Percentiles rank a stretch among this genome's conserved stretches.
Conservation (phyloP, 192 early-diverging fungal species). For the Coemansia nantahalensis region DNA sequence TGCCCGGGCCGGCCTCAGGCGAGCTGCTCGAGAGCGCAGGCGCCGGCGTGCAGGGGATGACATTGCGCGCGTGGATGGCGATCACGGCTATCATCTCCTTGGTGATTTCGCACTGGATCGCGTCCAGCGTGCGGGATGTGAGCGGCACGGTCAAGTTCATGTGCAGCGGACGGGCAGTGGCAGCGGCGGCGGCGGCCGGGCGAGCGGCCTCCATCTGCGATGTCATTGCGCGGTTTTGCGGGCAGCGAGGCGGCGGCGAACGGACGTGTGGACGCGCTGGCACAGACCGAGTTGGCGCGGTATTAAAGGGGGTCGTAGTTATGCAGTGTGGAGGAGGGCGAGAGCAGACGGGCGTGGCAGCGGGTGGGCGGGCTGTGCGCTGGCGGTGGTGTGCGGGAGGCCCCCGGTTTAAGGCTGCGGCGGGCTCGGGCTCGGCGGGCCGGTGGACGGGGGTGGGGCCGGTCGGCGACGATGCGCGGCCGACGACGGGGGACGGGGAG, state of each 20-base stretch:
- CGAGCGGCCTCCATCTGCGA: constrained; percentile 19
- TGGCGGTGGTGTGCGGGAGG: background rate
- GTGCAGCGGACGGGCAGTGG: constrained; percentile 23
- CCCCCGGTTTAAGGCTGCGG: too few relatives aligned
- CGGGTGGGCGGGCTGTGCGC: background rate
- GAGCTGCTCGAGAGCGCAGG: constrained; percentile 14
- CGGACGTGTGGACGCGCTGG: too few relatives aligned
- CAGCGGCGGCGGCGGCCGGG: too few relatives aligned
- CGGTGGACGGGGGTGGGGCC: background rate
- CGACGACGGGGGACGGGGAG: constrained; percentile 3
- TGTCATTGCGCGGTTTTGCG: constrained; percentile 8
- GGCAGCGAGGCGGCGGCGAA: too few relatives aligned
- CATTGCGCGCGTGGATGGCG: constrained; percentile 54
- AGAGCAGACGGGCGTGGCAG: background rate
- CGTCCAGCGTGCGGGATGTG: constrained; percentile 32
- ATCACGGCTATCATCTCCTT: constrained; percentile 55
- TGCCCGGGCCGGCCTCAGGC: background rate
- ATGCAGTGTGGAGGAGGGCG: background rate
- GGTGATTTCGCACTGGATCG: constrained; percentile 47
- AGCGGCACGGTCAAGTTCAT: constrained; percentile 47
- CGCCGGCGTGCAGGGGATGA: constrained; percentile 58
- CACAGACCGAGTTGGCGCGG: too few relatives aligned
- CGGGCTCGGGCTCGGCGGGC: constrained; percentile 1
- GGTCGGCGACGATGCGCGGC: background rate
- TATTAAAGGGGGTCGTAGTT: background rate